These are phyloP conservation scores for Lentinula sp. DNA, from an alignment of 768 basidiomycete species.

Conservation along the genomic window DNA sequence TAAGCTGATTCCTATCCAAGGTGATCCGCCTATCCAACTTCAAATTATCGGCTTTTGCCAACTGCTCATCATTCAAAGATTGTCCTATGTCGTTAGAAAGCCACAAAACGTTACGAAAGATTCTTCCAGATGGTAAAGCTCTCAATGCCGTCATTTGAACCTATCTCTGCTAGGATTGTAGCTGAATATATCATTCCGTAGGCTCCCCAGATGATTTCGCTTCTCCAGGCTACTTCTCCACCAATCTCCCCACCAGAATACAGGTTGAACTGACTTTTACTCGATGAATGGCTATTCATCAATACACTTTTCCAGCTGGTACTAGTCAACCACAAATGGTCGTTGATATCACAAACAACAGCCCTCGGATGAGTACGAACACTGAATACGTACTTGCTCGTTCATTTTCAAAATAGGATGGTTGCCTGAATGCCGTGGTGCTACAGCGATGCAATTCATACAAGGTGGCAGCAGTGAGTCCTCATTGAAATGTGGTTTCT, in stretches of 20 bases:
- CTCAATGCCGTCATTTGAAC: no score
- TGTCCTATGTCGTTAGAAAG: constrained; percentile 42
- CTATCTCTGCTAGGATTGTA: no score
- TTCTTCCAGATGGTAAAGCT: constrained; percentile 38
- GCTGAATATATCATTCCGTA: constrained; percentile 12
- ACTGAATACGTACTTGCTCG: not conserved
- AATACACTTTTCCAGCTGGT: constrained; percentile 48
- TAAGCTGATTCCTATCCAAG: constrained; percentile 17
- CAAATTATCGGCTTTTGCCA: constrained; percentile 50
- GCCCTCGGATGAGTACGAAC: constrained; percentile 42
- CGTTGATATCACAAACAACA: constrained; percentile 60
- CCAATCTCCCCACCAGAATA: constrained; percentile 53
- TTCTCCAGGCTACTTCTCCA: constrained; percentile 64
- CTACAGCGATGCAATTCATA: constrained; percentile 19
- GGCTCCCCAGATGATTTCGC: constrained; percentile 56
- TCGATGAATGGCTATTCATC: constrained; percentile 51
- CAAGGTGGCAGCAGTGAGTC: constrained; percentile 60
- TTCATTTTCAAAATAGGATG: constrained; percentile 33
- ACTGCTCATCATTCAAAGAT: constrained; percentile 43
- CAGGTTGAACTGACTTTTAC: constrained; percentile 57
- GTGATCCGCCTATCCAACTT: constrained; percentile 53
- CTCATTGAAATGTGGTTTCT: not conserved
- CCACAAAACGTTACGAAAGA: constrained; percentile 40
- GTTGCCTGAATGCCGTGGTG: constrained; percentile 58
- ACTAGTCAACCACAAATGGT: constrained; percentile 45